A percentile compares a stretch with the other conserved stretches of the same genome.
Evolutionary conservation across 179 eudicot genomes (phyloP).

Genomic region (Gypsophila paniculata): DNA sequence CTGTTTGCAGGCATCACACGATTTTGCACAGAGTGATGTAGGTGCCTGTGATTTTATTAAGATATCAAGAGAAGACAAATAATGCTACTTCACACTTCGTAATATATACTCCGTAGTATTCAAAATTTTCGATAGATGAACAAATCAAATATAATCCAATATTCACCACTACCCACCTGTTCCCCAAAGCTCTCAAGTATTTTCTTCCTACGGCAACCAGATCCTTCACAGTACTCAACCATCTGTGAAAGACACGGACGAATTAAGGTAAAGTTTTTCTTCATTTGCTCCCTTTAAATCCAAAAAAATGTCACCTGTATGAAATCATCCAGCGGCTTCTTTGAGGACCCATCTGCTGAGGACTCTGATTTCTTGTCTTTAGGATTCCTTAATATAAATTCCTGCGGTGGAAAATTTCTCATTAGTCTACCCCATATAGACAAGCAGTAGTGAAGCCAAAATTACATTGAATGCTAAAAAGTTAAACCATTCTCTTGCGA

Average conservation of each 20-base stretch:
- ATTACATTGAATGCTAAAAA: conserved; percentile 10
- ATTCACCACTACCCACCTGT: conserved; percentile 40
- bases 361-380: conserved; percentile 59
- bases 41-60: conserved; percentile 42
- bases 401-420: conserved; percentile 36
- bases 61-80: conserved; percentile 9
- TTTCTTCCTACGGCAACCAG: conserved; percentile 77
- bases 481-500: conserved; percentile 73
- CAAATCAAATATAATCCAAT: not conserved
- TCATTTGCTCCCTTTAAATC: not conserved
- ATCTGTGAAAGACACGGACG: conserved; percentile 42
- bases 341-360: conserved; percentile 47
- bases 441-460: not conserved
- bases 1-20: conserved; percentile 89
- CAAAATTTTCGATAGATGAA: not conserved
- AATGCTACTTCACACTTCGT: not conserved
- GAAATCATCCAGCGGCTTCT: conserved; percentile 71
- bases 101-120: not conserved
- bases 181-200: conserved; percentile 85
- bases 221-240: conserved; percentile 76
- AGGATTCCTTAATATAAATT: conserved; percentile 63
- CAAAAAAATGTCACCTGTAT: conserved; percentile 42
- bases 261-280: not conserved
- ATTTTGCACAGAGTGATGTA: conserved; percentile 55
- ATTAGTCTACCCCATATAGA: not conserved